A percentile compares a stretch with the other conserved stretches of the same genome.
phyloP scores from a whole-genome alignment of 352 stramenopile genomes.

The Halophytophthora batemanensis region DNA sequence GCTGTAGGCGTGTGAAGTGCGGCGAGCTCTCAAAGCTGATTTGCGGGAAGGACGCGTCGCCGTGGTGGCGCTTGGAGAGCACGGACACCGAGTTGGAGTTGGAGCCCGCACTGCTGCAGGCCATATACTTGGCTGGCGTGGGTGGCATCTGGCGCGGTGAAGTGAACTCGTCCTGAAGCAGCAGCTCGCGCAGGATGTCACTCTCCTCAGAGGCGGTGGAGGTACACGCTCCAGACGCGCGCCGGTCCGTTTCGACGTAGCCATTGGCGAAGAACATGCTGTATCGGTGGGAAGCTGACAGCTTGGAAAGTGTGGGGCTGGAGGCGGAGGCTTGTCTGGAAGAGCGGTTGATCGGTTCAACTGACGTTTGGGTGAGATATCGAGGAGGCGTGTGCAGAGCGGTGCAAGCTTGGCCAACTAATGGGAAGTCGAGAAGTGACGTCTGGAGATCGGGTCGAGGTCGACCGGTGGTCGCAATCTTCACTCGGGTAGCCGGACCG shows the following conservation, averaged over 20 bases:
- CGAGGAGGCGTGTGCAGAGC: constrained; percentile 30
- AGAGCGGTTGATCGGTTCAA: constrained; percentile 21
- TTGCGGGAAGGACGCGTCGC: constrained; percentile 68
- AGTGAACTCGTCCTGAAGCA: constrained; percentile 64
- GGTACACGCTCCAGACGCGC: constrained; percentile 15
- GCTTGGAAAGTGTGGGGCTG: constrained; percentile 17
- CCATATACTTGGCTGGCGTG: constrained; percentile 41
- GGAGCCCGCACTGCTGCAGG: constrained; percentile 12
- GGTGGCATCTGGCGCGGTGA: constrained; percentile 56
- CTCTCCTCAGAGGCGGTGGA: constrained; percentile 53
- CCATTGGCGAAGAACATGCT: constrained; percentile 75
- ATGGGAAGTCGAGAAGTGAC: constrained; percentile 44
- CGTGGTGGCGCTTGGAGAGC: constrained; percentile 50
- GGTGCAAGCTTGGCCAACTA: constrained; percentile 24
- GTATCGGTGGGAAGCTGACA: constrained; percentile 5
- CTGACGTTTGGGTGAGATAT: constrained; percentile 37
- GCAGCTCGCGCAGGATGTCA: constrained; percentile 72
- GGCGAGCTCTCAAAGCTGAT: constrained; percentile 71
- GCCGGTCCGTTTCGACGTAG: constrained; percentile 65
- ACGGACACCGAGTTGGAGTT: constrained; percentile 11
- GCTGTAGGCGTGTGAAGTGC: constrained; percentile 51
- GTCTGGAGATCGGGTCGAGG: constrained; percentile 6
- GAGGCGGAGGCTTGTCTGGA: constrained; percentile 11
- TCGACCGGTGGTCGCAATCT: constrained; percentile 16
- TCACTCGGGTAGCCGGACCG: constrained; percentile 14